Evolutionary conservation across 805 yeast genomes (phyloP), one percentile per base, ranked within the genome.

Genomic region (Ogataea sp.): DNA sequence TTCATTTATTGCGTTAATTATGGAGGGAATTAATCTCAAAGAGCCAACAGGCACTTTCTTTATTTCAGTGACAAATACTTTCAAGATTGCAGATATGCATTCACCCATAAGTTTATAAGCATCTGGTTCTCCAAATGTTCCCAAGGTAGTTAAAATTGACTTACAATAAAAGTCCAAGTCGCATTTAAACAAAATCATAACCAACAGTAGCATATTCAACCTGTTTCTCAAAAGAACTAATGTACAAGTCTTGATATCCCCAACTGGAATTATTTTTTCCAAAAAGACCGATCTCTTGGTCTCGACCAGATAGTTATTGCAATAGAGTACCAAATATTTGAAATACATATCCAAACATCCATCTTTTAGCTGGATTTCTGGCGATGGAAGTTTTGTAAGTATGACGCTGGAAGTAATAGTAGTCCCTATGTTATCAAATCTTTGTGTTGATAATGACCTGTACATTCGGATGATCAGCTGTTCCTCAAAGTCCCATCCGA

Each of bases 191-290:
- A 59, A 39, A 29, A 46, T 40, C 2, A 56, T 45, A 53, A 59
- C 50, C 20, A 54, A 46, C 32, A 62, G 39, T 17, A 61, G 41
- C 3, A 62, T 39, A 31, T 58, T 56, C 4, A 54, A 45, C 29
- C 67, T 43, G 43, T 58, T 60, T 29, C 49, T 50, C 16, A 62
- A 40, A 3, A 56, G 45, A 1, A 34, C 30, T 3, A 46, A 18
- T 4, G 54, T 48, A 39, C 53, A 52, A 3, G 58, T 53, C 28
- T 46, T 42, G 10, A 58, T 45, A 18, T 55, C 51, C 15, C 62
- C 56, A 11, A 61, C 49, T 1, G 67, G 67, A 9, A 55, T 57
- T 17, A 62, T 42, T 32, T 59, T 59, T 25, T 61, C 66, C 16
- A 61, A 38, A 24, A 60, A 32, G 24, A 51, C 49, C 27, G 39